A percentile compares a stretch with the other conserved stretches of the same genome.
These are phyloP conservation scores for Salix dunnii DNA, from an alignment of 345 rosid genomes.

Conservation along the genomic window DNA sequence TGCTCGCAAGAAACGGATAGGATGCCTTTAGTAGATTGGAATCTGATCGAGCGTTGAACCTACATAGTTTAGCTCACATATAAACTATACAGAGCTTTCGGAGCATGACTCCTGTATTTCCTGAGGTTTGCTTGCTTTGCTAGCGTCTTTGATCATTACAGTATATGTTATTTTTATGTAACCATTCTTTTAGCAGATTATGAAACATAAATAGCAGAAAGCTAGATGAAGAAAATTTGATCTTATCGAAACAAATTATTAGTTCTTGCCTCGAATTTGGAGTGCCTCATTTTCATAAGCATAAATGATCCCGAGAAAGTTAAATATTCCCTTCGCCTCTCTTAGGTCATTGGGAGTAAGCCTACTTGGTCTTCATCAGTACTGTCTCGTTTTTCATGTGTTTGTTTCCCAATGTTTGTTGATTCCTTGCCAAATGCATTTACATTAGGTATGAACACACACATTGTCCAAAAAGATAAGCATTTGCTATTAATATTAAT, in stretches of 20 bases:
- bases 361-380: background rate
- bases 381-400: background rate
- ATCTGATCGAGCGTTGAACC: background rate
- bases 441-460: background rate
- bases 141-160: background rate
- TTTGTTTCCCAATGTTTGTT: background rate
- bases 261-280: background rate
- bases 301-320: conserved; percentile 18
- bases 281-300: conserved; percentile 10
- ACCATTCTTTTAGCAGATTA: background rate
- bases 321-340: background rate
- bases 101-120: conserved; percentile 16
- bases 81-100: background rate
- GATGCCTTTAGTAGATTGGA: background rate
- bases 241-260: background rate
- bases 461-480: conserved; percentile 13
- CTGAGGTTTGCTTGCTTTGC: conserved; percentile 15
- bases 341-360: background rate
- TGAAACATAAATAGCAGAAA: background rate
- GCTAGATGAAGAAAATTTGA: background rate
- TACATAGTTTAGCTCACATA: background rate
- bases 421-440: conserved; percentile 5
- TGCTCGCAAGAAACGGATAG: background rate
- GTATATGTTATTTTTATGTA: background rate
- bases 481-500: background rate